Percentiles rank a stretch among this genome's conserved stretches.
Conservation (phyloP, 139 green algal species). For the Asterochloris sp. region DNA sequence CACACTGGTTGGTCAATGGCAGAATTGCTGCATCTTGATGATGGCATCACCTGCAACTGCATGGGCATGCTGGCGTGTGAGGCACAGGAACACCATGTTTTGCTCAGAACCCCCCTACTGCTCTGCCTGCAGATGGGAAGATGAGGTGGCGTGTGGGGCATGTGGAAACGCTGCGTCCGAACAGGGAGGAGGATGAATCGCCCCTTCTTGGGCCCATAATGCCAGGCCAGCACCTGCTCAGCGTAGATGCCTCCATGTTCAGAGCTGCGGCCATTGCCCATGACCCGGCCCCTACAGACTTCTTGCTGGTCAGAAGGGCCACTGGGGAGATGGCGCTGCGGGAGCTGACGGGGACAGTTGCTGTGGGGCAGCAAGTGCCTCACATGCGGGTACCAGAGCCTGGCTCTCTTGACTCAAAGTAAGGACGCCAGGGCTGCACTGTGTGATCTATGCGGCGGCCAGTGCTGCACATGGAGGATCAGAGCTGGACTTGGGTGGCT, state of each 20-base stretch:
- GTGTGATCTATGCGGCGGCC: too few species aligned
- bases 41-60: too few species aligned
- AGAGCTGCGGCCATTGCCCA: conserved; percentile 53
- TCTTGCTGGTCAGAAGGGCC: conserved; percentile 65
- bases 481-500: too few species aligned
- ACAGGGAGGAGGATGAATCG: conserved; percentile 47
- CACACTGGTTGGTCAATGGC: too few species aligned
- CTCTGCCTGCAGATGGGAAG: background rate
- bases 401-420: conserved; percentile 23
- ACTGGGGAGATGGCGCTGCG: conserved; percentile 56
- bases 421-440: background rate
- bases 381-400: conserved; percentile 36
- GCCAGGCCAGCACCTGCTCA: conserved; percentile 36
- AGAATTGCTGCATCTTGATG: too few species aligned
- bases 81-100: too few species aligned
- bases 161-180: conserved; percentile 40
- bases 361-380: conserved; percentile 72
- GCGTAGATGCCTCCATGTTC: conserved; percentile 59
- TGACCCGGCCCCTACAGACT: conserved; percentile 50
- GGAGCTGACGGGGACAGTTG: conserved; percentile 58
- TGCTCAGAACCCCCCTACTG: background rate
- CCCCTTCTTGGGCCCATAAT: conserved; percentile 48
- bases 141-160: conserved; percentile 46
- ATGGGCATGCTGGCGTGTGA: too few species aligned
- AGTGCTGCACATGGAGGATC: too few species aligned